These are phyloP conservation scores for Aureobasidium leucospermi DNA, from an alignment of 2,329 filamentous ascomycete species.

Conservation along the genomic window DNA sequence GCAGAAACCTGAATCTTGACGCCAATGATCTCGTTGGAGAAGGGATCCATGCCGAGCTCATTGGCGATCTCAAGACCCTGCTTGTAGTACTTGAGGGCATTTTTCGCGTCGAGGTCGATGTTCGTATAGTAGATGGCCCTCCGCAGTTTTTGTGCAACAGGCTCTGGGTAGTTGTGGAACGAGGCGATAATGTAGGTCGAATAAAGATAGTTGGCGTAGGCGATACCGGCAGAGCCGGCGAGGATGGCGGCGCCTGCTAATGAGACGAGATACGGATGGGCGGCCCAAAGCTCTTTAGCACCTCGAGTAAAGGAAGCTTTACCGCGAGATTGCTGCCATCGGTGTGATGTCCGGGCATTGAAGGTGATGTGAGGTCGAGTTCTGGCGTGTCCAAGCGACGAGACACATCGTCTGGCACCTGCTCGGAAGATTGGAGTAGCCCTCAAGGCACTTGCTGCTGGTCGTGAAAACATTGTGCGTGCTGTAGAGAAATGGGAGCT, in stretches of 20 bases:
- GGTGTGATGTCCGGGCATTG: background rate
- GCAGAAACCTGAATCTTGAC: constrained; percentile 75
- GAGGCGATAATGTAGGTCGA: constrained; percentile 39
- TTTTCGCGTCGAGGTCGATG: constrained; percentile 62
- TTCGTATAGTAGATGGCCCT: constrained; percentile 83
- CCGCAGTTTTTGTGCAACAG: constrained; percentile 68
- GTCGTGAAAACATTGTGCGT: constrained; percentile 31
- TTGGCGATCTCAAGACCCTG: constrained; percentile 67
- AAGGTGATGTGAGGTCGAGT: background rate
- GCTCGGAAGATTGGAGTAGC: background rate
- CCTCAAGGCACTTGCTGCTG: constrained; percentile 21
- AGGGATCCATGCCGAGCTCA: constrained; percentile 73
- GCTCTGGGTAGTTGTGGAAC: constrained; percentile 55
- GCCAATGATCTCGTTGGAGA: constrained; percentile 84
- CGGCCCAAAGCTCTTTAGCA: constrained; percentile 28
- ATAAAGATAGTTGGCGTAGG: constrained; percentile 42
- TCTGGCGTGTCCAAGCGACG: background rate
- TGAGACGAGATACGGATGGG: constrained; percentile 34
- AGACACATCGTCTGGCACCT: background rate
- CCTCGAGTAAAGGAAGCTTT: constrained; percentile 20
- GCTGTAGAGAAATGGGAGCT: constrained; percentile 12
- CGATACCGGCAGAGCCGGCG: constrained; percentile 30
- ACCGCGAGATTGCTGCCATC: background rate
- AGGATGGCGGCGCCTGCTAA: constrained; percentile 28
- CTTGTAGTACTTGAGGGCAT: constrained; percentile 77